Conservation (phyloP, 2,329 filamentous ascomycete species). For the Penicillium aurantiogriseum region DNA sequence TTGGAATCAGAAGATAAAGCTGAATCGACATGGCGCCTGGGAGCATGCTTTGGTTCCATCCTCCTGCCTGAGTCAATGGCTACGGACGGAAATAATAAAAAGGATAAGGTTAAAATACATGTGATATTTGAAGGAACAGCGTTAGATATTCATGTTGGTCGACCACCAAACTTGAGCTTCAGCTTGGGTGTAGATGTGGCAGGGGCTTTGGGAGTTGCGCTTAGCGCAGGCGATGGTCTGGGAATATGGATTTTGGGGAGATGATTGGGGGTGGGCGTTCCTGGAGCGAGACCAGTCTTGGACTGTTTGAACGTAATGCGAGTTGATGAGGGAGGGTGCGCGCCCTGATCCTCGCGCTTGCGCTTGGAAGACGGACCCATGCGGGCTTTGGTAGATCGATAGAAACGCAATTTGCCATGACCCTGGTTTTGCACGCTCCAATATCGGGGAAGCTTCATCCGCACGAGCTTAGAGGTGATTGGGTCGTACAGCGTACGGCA, state of each 20-base stretch:
- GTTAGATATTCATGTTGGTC: constrained; percentile 28
- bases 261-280: constrained; percentile 27
- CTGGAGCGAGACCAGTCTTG: constrained; percentile 28
- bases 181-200: constrained; percentile 39
- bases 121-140: constrained; percentile 9
- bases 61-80: not conserved
- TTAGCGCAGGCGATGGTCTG: constrained; percentile 30
- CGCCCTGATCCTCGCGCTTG: constrained; percentile 41
- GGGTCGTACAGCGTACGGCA: constrained; percentile 57
- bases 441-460: constrained; percentile 55
- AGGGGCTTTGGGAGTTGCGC: constrained; percentile 29
- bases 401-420: constrained; percentile 47
- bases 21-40: constrained; percentile 13
- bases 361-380: constrained; percentile 38
- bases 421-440: constrained; percentile 56
- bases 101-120: constrained; percentile 19
- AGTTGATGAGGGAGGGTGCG: constrained; percentile 33
- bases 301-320: constrained; percentile 46
- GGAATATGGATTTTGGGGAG: constrained; percentile 38
- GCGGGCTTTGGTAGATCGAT: constrained; percentile 38
- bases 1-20: constrained; percentile 11
- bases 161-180: constrained; percentile 42
- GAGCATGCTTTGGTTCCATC: constrained; percentile 12
- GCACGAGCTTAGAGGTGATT: constrained; percentile 50
- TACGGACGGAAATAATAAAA: constrained; percentile 14